These are phyloP conservation scores for Adansonia rubrostipa DNA, from an alignment of 441 rosid species.

Conservation along the genomic window DNA sequence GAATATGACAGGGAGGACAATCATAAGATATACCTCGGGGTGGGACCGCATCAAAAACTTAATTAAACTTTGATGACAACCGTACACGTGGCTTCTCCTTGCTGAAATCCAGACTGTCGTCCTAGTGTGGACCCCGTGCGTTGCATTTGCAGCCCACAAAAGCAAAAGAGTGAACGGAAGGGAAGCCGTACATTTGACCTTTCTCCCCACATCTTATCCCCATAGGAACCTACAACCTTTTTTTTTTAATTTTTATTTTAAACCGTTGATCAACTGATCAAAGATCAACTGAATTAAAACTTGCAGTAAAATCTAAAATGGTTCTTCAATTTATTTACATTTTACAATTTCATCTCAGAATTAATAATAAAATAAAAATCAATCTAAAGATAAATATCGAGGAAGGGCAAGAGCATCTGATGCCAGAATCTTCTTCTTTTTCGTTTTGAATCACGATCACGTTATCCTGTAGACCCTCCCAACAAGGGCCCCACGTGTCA, in stretches of 20 bases:
- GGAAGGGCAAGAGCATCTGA: slow-evolving; percentile 28
- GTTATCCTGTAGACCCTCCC: slow-evolving; percentile 20
- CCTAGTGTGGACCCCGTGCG: neutral
- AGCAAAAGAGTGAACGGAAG: neutral
- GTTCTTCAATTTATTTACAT: neutral
- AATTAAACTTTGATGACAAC: neutral
- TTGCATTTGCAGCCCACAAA: slow-evolving; percentile 3
- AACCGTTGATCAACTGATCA: slow-evolving; percentile 18
- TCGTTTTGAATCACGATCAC: slow-evolving; percentile 11
- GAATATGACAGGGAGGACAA: neutral
- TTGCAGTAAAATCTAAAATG: neutral
- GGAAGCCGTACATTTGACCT: slow-evolving; percentile 10
- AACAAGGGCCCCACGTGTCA: slow-evolving; percentile 30
- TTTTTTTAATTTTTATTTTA: neutral
- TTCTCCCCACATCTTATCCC: slow-evolving; percentile 17
- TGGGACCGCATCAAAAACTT: slow-evolving; percentile 10
- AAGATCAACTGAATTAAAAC: neutral
- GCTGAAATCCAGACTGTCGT: slow-evolving; percentile 27
- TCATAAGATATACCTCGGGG: neutral
- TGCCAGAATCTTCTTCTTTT: slow-evolving; percentile 25
- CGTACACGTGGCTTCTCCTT: slow-evolving; percentile 29
- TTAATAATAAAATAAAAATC: neutral
- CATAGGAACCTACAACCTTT: slow-evolving; percentile 3
- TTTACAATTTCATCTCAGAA: neutral
- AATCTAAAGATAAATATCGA: neutral